phyloP scores from a whole-genome alignment of 2,329 filamentous ascomycete species.

The Ceratocystis diversiconidia region DNA sequence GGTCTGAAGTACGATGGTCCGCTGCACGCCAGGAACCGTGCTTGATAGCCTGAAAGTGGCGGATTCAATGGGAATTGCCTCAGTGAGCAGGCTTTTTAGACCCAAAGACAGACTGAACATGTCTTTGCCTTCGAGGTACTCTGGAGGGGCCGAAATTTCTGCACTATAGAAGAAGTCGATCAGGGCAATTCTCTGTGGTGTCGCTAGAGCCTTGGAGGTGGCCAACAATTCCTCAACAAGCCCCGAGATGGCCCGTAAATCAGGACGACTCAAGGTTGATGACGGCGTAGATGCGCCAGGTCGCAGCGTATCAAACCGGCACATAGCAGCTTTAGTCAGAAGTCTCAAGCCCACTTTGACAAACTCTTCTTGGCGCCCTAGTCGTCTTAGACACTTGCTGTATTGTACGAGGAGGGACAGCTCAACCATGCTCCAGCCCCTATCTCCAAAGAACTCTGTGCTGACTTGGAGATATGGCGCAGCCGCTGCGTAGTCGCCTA shows the following conservation, averaged over 20 bases:
- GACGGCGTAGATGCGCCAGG: slow-evolving; percentile 13
- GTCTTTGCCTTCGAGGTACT: slow-evolving; percentile 35
- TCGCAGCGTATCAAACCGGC: slow-evolving; percentile 24
- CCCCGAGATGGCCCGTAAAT: slow-evolving; percentile 31
- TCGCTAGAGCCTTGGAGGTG: slow-evolving; percentile 31
- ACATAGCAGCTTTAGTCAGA: slow-evolving; percentile 45
- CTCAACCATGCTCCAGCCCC: slow-evolving; percentile 67
- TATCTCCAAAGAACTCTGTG: slow-evolving; percentile 63
- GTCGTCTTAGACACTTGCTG: slow-evolving; percentile 61
- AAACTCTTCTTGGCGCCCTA: slow-evolving; percentile 66
- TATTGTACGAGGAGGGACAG: slow-evolving; percentile 77
- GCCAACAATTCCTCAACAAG: slow-evolving; percentile 35
- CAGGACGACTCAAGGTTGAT: slow-evolving; percentile 12
- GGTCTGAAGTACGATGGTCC: slow-evolving; percentile 23
- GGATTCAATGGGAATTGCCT: slow-evolving; percentile 13
- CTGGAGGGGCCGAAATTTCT: slow-evolving; percentile 51
- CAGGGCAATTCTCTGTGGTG: slow-evolving; percentile 54
- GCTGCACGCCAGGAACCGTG: slow-evolving; percentile 6
- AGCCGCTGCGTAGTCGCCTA: slow-evolving; percentile 59
- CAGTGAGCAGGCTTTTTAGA: slow-evolving; percentile 13
- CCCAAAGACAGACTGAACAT: slow-evolving; percentile 21
- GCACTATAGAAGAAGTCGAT: slow-evolving; percentile 60
- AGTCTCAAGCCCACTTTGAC: slow-evolving; percentile 62
- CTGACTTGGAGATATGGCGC: slow-evolving; percentile 65
- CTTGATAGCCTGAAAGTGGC: slow-evolving; percentile 12